Percentiles rank a stretch among this genome's conserved stretches.
Conservation (phyloP, 2,329 filamentous ascomycete genomes). For the Trichoderma pleuroti region DNA sequence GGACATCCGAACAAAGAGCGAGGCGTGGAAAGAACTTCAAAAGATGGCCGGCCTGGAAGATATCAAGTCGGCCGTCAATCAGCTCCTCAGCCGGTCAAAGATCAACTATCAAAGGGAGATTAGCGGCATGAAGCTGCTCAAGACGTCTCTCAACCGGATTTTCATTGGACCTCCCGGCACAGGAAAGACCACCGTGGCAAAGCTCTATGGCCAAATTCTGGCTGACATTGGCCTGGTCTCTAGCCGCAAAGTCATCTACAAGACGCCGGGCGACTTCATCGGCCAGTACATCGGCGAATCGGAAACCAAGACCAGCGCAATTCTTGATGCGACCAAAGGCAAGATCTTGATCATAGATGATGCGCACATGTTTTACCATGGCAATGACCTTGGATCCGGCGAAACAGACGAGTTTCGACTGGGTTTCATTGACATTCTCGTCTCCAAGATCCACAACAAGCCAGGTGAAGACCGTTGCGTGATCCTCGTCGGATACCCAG, state of each 20-base stretch:
- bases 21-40: not conserved
- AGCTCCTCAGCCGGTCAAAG: not conserved
- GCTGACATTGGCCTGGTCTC: conserved; percentile 69
- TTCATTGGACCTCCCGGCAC: conserved; percentile 66
- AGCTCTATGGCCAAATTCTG: conserved; percentile 69
- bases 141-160: conserved; percentile 64
- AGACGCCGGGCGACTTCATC: conserved; percentile 64
- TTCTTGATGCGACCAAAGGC: conserved; percentile 59
- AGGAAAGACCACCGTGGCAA: conserved; percentile 68
- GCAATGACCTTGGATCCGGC: not conserved
- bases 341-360: conserved; percentile 70
- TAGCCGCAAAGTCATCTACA: conserved; percentile 47
- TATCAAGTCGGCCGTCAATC: not conserved
- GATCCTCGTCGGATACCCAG: not conserved
- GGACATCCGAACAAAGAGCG: not conserved
- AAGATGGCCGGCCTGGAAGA: not conserved
- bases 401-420: not conserved
- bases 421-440: not conserved
- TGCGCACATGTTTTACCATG: conserved; percentile 48
- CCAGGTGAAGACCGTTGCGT: not conserved
- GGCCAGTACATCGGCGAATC: conserved; percentile 67
- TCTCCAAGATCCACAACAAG: not conserved
- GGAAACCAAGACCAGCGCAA: conserved; percentile 56
- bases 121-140: not conserved
- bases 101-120: not conserved